These are phyloP conservation scores for Pseudogymnoascus sp. DNA, from an alignment of 2,329 filamentous ascomycete species.

Conservation along the genomic window DNA sequence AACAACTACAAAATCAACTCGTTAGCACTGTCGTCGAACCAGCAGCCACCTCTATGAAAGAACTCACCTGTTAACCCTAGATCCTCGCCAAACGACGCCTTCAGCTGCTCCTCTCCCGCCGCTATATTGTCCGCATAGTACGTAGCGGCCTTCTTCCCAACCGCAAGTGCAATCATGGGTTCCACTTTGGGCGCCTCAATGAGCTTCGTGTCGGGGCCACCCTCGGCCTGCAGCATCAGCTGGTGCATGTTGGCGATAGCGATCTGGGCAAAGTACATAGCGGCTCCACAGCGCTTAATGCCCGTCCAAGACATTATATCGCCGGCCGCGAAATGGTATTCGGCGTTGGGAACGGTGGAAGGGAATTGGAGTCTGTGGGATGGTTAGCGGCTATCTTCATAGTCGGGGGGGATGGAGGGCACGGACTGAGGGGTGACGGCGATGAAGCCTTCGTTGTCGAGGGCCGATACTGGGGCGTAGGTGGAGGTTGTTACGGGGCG, in stretches of 20 bases:
- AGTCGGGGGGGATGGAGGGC: not conserved
- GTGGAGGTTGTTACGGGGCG: slow-evolving; percentile 51
- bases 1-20: not conserved
- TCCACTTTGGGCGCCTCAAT: slow-evolving; percentile 44
- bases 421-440: slow-evolving; percentile 48
- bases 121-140: slow-evolving; percentile 50
- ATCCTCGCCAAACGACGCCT: slow-evolving; percentile 58
- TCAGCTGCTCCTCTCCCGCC: slow-evolving; percentile 53
- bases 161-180: slow-evolving; percentile 61
- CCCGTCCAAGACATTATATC: slow-evolving; percentile 65
- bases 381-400: slow-evolving; percentile 9
- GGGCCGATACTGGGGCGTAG: slow-evolving; percentile 48
- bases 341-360: slow-evolving; percentile 44
- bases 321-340: slow-evolving; percentile 58
- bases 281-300: slow-evolving; percentile 70
- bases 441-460: slow-evolving; percentile 59
- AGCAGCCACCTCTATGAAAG: not conserved
- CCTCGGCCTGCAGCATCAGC: slow-evolving; percentile 40
- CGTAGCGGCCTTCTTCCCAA: slow-evolving; percentile 60
- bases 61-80: slow-evolving; percentile 42
- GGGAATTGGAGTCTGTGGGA: slow-evolving; percentile 45
- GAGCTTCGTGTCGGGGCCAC: slow-evolving; percentile 36
- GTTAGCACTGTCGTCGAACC: not conserved
- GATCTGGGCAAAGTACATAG: slow-evolving; percentile 64
- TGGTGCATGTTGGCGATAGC: slow-evolving; percentile 60